Evolutionary conservation across 176 grass and related monocot species (phyloP).

Genomic region (Ensete glaucum): DNA sequence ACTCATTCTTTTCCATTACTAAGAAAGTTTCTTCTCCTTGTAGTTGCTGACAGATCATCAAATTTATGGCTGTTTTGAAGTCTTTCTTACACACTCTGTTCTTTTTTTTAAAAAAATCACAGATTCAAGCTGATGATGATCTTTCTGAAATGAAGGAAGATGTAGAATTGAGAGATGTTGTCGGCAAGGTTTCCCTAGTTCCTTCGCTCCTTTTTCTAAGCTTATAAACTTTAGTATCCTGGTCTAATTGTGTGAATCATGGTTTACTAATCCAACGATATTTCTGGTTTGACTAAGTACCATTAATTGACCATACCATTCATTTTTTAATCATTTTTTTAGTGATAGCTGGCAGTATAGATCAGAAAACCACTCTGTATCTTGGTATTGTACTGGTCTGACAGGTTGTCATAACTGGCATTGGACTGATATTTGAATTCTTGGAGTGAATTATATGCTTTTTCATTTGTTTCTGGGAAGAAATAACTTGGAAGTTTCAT

Average conservation of each 20-base stretch:
- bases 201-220: background rate
- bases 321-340: too few species aligned
- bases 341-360: too few species aligned
- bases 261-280: too few species aligned
- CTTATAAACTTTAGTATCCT: background rate
- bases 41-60: conserved; percentile 22
- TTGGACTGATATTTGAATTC: too few species aligned
- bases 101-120: background rate
- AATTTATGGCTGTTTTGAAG: background rate
- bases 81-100: background rate
- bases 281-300: too few species aligned
- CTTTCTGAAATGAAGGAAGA: conserved; percentile 79
- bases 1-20: background rate
- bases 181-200: conserved; percentile 37
- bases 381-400: too few species aligned
- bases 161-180: conserved; percentile 41
- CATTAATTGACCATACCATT: too few species aligned
- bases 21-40: conserved; percentile 5
- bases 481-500: background rate
- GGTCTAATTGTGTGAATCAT: too few species aligned
- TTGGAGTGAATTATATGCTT: background rate
- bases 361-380: too few species aligned
- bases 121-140: conserved; percentile 70
- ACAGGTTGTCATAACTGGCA: too few species aligned
- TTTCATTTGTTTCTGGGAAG: background rate